These are phyloP conservation scores for Tetracladium marchalianum DNA, from an alignment of 495 filamentous ascomycete species.

Conservation along the genomic window DNA sequence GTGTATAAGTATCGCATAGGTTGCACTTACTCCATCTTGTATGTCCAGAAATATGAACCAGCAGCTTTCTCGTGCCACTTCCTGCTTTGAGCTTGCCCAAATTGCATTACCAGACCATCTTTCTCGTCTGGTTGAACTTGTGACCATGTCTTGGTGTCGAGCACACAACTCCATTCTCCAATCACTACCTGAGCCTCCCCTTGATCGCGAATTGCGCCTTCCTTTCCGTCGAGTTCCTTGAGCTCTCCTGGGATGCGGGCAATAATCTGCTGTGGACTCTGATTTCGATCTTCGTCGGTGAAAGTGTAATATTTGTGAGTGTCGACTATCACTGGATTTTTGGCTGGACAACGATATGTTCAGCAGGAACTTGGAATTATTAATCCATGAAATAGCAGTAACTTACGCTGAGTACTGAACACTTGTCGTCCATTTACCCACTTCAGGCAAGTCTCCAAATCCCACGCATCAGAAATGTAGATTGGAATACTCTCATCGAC, in stretches of 20 bases:
- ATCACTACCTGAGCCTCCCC: constrained; percentile 38
- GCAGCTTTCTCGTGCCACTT: constrained; percentile 33
- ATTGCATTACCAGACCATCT: constrained; percentile 26
- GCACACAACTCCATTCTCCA: constrained; percentile 45
- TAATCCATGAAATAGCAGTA: constrained; percentile 5
- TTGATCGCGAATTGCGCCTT: constrained; percentile 31
- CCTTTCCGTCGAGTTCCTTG: constrained; percentile 26
- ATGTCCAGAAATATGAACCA: constrained; percentile 44
- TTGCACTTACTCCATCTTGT: constrained; percentile 31
- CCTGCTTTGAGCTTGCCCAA: constrained; percentile 35
- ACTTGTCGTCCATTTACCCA: constrained; percentile 23
- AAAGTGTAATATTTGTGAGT: constrained; percentile 48
- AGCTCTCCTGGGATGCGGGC: constrained; percentile 26
- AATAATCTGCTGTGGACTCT: constrained; percentile 38
- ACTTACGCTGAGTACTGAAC: background rate
- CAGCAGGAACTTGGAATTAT: constrained; percentile 13
- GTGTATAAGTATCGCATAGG: too few relatives aligned
- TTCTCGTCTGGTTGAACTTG: constrained; percentile 21
- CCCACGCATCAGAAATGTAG: constrained; percentile 46
- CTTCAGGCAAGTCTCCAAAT: constrained; percentile 27
- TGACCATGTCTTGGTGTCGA: constrained; percentile 34
- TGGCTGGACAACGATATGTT: background rate
- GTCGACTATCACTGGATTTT: constrained; percentile 40
- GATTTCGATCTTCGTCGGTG: constrained; percentile 30
- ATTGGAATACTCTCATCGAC: constrained; percentile 39